Evolutionary conservation across 73 alveolate species (phyloP).

Genomic region (Diophrys appendiculata): DNA sequence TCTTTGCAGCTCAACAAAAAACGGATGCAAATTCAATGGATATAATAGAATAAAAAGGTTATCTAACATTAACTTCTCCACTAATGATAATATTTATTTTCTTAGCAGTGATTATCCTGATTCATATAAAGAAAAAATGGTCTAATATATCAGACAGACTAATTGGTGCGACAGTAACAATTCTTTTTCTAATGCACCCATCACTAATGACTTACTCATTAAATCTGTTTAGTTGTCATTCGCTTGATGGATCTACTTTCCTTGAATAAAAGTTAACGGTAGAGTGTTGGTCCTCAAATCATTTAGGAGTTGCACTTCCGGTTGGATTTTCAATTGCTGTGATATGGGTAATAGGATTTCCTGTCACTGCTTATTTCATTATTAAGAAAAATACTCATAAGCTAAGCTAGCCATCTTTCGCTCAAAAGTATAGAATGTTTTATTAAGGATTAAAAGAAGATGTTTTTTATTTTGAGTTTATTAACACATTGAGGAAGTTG

Average conservation of each 20-base stretch:
- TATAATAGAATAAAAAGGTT: neutral
- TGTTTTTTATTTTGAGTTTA: constrained; percentile 15
- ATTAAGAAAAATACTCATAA: neutral
- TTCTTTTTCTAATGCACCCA: constrained; percentile 19
- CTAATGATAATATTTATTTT: neutral
- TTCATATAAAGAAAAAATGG: neutral
- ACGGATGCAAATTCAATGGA: neutral
- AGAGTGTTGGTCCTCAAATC: constrained; percentile 2
- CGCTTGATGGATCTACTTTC: neutral
- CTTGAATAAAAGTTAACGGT: neutral
- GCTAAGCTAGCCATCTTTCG: too few relatives aligned
- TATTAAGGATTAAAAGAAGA: constrained; percentile 8
- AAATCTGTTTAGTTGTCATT: neutral
- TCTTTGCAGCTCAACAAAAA: neutral
- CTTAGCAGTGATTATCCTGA: neutral
- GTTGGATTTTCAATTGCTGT: neutral
- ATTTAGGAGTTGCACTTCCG: neutral
- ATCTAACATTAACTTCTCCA: neutral
- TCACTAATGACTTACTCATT: neutral
- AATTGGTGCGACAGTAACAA: neutral
- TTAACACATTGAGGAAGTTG: constrained; percentile 14
- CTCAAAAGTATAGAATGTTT: too few relatives aligned
- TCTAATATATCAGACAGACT: neutral
- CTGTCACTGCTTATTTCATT: neutral
- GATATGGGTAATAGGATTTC: constrained; percentile 19